These are phyloP conservation scores for Citrullus amarus DNA, from an alignment of 306 rosid species.

Conservation along the genomic window DNA sequence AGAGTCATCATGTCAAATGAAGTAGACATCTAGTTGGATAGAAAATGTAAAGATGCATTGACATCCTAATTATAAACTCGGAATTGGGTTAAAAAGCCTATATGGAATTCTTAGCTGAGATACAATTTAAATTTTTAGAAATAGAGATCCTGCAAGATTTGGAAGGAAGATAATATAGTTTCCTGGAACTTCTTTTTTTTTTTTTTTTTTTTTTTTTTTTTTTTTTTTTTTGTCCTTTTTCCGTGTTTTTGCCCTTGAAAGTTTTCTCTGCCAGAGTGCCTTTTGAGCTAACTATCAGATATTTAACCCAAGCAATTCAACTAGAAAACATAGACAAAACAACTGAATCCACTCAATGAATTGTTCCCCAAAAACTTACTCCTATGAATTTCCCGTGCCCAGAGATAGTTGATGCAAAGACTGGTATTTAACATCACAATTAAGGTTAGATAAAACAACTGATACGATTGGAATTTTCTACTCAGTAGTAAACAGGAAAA, in stretches of 20 bases:
- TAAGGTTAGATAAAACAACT: background rate
- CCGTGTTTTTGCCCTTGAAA: background rate
- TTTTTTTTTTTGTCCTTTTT: background rate
- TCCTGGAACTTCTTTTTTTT: background rate
- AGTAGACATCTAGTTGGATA: background rate
- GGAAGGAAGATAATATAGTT: background rate
- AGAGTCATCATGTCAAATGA: background rate
- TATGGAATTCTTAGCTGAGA: background rate
- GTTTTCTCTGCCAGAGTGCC: background rate
- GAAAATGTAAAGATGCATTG: background rate
- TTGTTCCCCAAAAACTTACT: background rate
- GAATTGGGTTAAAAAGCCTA: background rate
- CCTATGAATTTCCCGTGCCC: background rate
- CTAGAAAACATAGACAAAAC: background rate
- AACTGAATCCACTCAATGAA: background rate
- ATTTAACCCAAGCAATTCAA: background rate
- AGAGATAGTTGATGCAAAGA: background rate
- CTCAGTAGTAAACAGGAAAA: background rate
- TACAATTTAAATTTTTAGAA: background rate
- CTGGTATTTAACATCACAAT: background rate
- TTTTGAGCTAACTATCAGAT: background rate
- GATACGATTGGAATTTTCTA: background rate
- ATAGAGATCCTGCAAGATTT: background rate
- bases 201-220: too few species aligned
- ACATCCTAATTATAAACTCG: background rate